Evolutionary conservation across 2,329 filamentous ascomycete species (phyloP).

Genomic region (Proliferodiscus dingleyae): DNA sequence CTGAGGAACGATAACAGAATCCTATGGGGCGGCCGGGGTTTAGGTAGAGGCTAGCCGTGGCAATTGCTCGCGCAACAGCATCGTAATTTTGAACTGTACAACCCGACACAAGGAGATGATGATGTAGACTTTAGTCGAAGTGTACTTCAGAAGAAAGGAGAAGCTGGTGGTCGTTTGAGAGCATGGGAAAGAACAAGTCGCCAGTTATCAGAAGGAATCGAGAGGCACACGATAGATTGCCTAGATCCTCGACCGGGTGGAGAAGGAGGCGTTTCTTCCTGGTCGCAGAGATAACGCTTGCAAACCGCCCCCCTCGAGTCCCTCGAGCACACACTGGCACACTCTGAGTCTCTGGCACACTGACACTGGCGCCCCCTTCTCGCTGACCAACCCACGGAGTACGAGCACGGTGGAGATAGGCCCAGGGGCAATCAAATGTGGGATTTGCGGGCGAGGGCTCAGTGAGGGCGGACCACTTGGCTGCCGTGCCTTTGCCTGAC

Average conservation of each 20-base stretch:
- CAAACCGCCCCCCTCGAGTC: neutral
- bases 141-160: neutral
- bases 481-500: neutral
- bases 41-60: neutral
- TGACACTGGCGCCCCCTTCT: too few species aligned
- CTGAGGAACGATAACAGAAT: conserved; percentile 4
- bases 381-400: neutral
- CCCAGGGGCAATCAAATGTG: conserved; percentile 7
- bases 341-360: too few species aligned
- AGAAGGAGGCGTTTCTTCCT: neutral
- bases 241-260: neutral
- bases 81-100: neutral
- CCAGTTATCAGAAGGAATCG: neutral
- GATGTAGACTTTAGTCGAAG: too few species aligned
- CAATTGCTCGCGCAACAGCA: neutral
- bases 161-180: too few species aligned
- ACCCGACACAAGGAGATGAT: too few species aligned
- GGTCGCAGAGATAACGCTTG: conserved; percentile 1
- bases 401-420: neutral
- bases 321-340: too few species aligned
- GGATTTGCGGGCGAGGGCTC: neutral
- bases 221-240: conserved; percentile 3
- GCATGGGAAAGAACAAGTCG: too few species aligned
- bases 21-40: neutral
- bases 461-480: neutral